phyloP scores from a whole-genome alignment of 305 asterid genomes.

The Petunia hybrid region DNA sequence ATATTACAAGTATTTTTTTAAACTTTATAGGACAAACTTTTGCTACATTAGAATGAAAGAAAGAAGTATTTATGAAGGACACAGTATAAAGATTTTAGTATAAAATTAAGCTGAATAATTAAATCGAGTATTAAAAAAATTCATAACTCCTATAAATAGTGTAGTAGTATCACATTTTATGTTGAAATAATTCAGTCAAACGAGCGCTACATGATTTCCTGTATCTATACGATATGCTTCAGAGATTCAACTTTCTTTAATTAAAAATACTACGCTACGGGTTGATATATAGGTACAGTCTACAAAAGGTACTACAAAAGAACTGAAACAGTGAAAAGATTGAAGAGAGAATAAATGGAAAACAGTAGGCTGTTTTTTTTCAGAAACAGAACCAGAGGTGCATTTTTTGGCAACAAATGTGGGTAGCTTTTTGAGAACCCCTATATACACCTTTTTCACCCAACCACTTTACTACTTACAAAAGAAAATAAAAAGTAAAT shows the following conservation, averaged over 20 bases:
- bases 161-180: too few relatives aligned
- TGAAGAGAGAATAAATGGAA: slow-evolving; percentile 38
- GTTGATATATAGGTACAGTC: slow-evolving; percentile 14
- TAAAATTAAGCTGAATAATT: too few relatives aligned
- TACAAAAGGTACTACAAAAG: neutral
- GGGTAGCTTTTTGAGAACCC: slow-evolving; percentile 22
- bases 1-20: too few relatives aligned
- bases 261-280: neutral
- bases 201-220: neutral
- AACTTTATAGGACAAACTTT: too few relatives aligned
- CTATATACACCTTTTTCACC: neutral
- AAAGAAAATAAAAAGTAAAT: neutral
- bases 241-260: neutral
- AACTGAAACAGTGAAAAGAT: slow-evolving; percentile 38
- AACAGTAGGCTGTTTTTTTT: slow-evolving; percentile 30
- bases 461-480: slow-evolving; percentile 26
- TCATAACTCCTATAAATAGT: too few relatives aligned
- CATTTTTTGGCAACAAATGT: slow-evolving; percentile 35
- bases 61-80: too few relatives aligned
- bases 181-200: too few relatives aligned
- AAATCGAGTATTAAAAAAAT: too few relatives aligned
- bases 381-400: slow-evolving; percentile 29
- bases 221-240: neutral
- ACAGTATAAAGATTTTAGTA: too few relatives aligned
- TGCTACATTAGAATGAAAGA: too few relatives aligned